phyloP scores from a whole-genome alignment of 192 early-diverging fungal species.

The Entomortierella parvispora region DNA sequence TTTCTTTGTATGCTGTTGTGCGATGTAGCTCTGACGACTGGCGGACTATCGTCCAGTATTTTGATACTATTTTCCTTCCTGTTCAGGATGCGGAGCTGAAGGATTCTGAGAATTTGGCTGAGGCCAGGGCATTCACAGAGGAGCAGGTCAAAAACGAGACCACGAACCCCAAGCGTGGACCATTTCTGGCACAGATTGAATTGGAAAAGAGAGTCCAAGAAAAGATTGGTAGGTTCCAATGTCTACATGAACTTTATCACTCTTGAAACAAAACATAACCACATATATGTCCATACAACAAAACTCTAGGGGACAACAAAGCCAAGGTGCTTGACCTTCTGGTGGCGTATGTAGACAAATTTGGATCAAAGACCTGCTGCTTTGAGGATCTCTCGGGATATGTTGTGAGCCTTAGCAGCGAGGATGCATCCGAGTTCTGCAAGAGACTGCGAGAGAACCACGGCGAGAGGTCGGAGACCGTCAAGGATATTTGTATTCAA shows the following conservation, averaged over 20 bases:
- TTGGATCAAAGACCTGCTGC: conserved; percentile 73
- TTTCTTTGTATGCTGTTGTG: no score
- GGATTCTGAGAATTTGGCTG: conserved; percentile 38
- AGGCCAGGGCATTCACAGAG: conserved; percentile 53
- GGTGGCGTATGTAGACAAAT: conserved; percentile 66
- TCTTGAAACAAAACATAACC: background rate
- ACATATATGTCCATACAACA: no score
- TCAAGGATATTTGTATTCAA: conserved; percentile 51
- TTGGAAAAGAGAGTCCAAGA: conserved; percentile 54
- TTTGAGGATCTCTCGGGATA: conserved; percentile 81
- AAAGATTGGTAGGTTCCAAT: conserved; percentile 45
- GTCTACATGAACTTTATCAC: background rate
- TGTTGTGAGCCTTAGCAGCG: conserved; percentile 46
- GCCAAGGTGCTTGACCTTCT: conserved; percentile 51
- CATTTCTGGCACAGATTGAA: conserved; percentile 78
- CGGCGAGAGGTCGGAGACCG: conserved; percentile 41
- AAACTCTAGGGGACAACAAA: conserved; percentile 34
- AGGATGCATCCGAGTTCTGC: conserved; percentile 50
- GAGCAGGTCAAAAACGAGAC: conserved; percentile 52
- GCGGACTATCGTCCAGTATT: conserved; percentile 67
- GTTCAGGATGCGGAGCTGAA: conserved; percentile 53
- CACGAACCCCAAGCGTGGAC: conserved; percentile 67
- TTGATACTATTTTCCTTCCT: conserved; percentile 66
- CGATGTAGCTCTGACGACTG: conserved; percentile 82
- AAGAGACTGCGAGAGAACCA: conserved; percentile 27